These are phyloP conservation scores for Lactarius trivialis DNA, from an alignment of 768 basidiomycete genomes.

Conservation along the genomic window DNA sequence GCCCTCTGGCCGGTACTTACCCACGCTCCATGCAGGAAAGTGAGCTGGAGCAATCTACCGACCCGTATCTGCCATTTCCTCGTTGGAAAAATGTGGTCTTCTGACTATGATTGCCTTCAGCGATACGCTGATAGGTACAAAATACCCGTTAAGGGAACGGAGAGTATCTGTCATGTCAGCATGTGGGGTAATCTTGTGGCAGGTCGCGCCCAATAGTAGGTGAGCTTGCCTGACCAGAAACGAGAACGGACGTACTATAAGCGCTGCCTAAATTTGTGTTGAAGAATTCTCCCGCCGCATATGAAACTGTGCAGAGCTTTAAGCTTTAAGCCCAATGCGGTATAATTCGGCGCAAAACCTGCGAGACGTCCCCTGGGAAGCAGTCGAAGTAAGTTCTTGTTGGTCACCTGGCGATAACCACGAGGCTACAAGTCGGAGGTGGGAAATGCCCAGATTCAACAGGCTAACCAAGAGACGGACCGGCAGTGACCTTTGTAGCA, in stretches of 20 bases:
- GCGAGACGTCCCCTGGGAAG: not conserved
- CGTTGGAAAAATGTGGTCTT: not conserved
- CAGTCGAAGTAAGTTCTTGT: not conserved
- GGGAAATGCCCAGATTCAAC: not conserved
- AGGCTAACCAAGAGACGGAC: not conserved
- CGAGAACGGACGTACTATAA: not conserved
- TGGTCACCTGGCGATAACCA: not conserved
- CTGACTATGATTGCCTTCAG: not conserved
- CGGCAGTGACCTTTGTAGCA: not conserved
- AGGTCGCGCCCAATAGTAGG: not conserved
- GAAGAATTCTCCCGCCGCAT: not conserved
- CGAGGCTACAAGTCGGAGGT: not conserved
- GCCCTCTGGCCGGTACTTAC: not conserved
- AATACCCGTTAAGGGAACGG: not conserved
- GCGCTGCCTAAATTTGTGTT: not conserved
- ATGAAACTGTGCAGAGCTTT: not conserved
- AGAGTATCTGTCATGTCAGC: not conserved
- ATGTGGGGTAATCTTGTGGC: not conserved
- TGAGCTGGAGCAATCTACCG: not conserved
- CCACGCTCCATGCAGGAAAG: not conserved
- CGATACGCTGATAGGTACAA: not conserved
- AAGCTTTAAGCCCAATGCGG: conserved; percentile 4
- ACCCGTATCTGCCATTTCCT: not conserved
- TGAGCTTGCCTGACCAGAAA: not conserved
- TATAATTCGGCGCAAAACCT: not conserved